Evolutionary conservation across 345 rosid genomes (phyloP), one percentile per base, ranked within the genome.

Genomic region (Rhizophora mangle): DNA sequence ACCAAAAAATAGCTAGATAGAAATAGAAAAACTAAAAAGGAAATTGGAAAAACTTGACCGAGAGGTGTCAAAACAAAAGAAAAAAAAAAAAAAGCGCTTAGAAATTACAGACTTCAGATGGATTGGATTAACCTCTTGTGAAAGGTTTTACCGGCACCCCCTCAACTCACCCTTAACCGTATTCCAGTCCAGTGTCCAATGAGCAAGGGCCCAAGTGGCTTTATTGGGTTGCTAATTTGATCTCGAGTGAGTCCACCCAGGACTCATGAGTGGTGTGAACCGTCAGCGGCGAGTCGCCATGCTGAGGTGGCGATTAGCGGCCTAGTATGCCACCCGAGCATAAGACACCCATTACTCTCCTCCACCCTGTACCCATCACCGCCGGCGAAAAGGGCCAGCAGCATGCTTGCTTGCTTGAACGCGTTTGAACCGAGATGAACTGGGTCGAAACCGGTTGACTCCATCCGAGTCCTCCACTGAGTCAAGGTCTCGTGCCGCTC

Each of bases 331-430:
- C 97, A 93, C 26, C 96, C 97, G 62, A 93, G 83, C 87, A 86
- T 87, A 68, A 93, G 59, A 74, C 96, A 86, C 2, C 97, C 98
- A 18, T 74, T 75, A 19, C 74, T 88, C 84, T 93, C 98, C 76
- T 93, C 98, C 79, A 93, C 98, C 37, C 84, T 74, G 63, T 89
- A 93, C 36, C 98, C 98, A 27, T 91, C 89, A 2, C 96, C 96
- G 22, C 98, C 90, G 5, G 88, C 86, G 43, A 76, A 87, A 29
- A 87, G 27, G 2, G 89, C 93, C 79, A 93, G 52, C 29, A 93
- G 69, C 91, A 81, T 86, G 68, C 98, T 87, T 0, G 96, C 97
- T 80, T 91, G 98, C 82, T 85, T 87, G 73, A 70, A 93, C 53
- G 98, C 97, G 68, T 89, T 91, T 0, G 98, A 93, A 13, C 98